These are phyloP conservation scores for Morella rubra DNA, from an alignment of 306 rosid genomes.

Conservation along the genomic window DNA sequence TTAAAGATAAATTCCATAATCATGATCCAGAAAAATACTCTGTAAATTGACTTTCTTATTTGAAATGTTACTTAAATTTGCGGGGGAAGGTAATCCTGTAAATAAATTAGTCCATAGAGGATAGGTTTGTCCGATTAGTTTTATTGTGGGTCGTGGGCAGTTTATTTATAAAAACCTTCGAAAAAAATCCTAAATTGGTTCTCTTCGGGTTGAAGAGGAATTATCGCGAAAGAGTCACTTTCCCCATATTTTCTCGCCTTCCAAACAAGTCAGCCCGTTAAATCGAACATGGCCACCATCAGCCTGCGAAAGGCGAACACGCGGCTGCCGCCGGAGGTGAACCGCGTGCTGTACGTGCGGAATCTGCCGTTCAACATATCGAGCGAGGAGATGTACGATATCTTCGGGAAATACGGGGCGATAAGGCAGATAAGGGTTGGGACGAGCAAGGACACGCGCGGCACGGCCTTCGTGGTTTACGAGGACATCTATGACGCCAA, in stretches of 20 bases:
- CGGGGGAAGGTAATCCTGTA: neutral
- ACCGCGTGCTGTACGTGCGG: slow-evolving; percentile 82
- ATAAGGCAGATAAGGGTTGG: slow-evolving; percentile 95
- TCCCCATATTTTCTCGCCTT: slow-evolving; percentile 4
- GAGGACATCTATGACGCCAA: slow-evolving; percentile 99
- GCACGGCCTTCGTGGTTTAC: slow-evolving; percentile 95
- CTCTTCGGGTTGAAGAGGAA: neutral
- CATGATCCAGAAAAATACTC: no score
- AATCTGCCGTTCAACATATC: slow-evolving; percentile 95
- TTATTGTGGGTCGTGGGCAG: no score
- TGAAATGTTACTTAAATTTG: no score
- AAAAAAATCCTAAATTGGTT: no score
- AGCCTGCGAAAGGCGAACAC: slow-evolving; percentile 90
- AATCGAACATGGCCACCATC: slow-evolving; percentile 60
- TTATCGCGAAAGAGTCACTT: neutral
- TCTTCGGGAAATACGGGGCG: slow-evolving; percentile 95
- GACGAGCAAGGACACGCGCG: slow-evolving; percentile 89
- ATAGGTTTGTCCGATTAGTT: neutral
- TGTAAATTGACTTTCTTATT: no score
- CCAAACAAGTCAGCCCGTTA: slow-evolving; percentile 13
- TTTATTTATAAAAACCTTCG: no score
- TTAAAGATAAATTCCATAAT: no score
- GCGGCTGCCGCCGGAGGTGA: slow-evolving; percentile 93
- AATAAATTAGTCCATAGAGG: neutral
- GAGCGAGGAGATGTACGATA: slow-evolving; percentile 99